Evolutionary conservation across 805 yeast species (phyloP), one percentile per base, ranked within the genome.

Genomic region (Teunomyces tritomae): DNA sequence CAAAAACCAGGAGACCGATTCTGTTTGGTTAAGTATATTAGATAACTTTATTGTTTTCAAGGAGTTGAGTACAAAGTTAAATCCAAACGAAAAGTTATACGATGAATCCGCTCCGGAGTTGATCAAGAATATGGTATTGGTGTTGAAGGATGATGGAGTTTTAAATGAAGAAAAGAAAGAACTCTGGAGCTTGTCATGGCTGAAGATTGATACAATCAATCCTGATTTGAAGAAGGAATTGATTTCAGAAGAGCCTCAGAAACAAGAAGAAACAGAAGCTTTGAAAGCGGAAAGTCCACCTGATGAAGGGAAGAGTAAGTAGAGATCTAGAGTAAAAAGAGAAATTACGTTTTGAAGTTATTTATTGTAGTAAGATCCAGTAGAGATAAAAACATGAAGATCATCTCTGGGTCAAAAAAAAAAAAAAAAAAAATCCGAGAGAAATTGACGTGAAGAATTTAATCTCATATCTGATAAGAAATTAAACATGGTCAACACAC

Each of bases 71-170:
- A 57, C 55, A 8, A 50, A 59, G 13, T 34, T 43, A 17, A 47
- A 49, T 26, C 49, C 49, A 30, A 39, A 40, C 20, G 52, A 27
- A 52, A 55, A 39, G 55, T 16, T 45, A 6, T 45, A 49, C 43
- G 53, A 57, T 33, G 78, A 73, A 51, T 62, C 71, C 2, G 68
- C 65, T 5, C 50, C 57, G 20, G 78, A 73, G 50, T 50, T 71
- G 9, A 50, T 73, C 45, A 73, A 73, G 58, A 73, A 73, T 52
- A 67, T 73, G 74, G 56, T 73, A 13, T 59, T 73, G 39, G 75
- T 73, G 0, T 59, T 73, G 39, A 67, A 65, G 42, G 57, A 54
- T 24, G 56, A 61, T 43, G 63, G 58, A 16, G 55, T 59, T 10
- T 59, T 71, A 42, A 46, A 39, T 1, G 46, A 53, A 11, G 62